phyloP scores from a whole-genome alignment of 2,329 filamentous ascomycete species.

The Diplodia intermedia region DNA sequence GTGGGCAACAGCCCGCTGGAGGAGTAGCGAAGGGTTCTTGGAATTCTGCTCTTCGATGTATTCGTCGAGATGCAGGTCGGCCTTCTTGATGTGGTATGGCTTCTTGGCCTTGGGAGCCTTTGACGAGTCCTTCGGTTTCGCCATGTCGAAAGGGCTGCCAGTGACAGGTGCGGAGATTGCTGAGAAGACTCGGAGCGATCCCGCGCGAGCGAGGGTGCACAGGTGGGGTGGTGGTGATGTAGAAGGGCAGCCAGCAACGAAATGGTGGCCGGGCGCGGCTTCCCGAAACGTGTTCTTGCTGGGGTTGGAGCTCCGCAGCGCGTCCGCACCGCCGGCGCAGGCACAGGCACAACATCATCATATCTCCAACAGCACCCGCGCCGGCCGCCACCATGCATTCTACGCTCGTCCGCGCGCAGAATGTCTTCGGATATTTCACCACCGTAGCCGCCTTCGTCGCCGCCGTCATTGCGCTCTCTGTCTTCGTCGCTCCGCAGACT shows the following conservation, averaged over 20 bases:
- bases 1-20: slow-evolving; percentile 36
- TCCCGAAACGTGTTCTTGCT: slow-evolving; percentile 32
- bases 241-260: not conserved
- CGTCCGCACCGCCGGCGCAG: not conserved
- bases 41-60: slow-evolving; percentile 43
- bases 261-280: slow-evolving; percentile 28
- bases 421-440: slow-evolving; percentile 97
- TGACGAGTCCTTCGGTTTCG: slow-evolving; percentile 15
- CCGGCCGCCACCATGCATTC: slow-evolving; percentile 74
- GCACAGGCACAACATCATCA: not conserved
- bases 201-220: not conserved
- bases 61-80: slow-evolving; percentile 42
- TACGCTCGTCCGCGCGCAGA: slow-evolving; percentile 82
- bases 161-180: not conserved
- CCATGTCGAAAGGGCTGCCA: not conserved
- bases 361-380: not conserved
- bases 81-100: slow-evolving; percentile 43
- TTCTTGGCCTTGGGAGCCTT: slow-evolving; percentile 38
- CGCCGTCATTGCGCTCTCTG: slow-evolving; percentile 79
- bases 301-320: slow-evolving; percentile 18
- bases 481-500: slow-evolving; percentile 72
- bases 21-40: slow-evolving; percentile 36
- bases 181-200: not conserved
- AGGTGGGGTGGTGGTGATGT: not conserved
- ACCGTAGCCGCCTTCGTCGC: slow-evolving; percentile 86